phyloP scores from a whole-genome alignment of 2,329 filamentous ascomycete species.

The Pochonia chlamydosporia region DNA sequence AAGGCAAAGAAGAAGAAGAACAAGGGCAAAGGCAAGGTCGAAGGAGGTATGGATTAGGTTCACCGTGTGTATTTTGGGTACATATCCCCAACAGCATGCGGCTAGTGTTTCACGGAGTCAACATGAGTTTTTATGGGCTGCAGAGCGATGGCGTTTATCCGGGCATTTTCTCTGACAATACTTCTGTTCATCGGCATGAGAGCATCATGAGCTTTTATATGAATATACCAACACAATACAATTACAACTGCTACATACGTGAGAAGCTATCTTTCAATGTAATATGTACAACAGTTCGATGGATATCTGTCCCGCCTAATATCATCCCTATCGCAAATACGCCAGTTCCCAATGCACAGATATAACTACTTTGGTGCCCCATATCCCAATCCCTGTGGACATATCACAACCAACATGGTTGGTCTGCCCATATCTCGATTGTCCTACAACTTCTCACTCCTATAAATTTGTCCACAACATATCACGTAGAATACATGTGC shows the following conservation, averaged over 20 bases:
- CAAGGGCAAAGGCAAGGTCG: constrained; percentile 6
- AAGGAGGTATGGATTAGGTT: neutral
- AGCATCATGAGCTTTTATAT: too few relatives aligned
- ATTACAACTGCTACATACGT: neutral
- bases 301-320: neutral
- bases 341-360: neutral
- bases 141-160: too few relatives aligned
- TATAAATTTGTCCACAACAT: neutral
- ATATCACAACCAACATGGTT: neutral
- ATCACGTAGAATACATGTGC: constrained; percentile 1
- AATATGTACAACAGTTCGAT: neutral
- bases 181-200: too few relatives aligned
- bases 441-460: neutral
- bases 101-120: too few relatives aligned
- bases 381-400: neutral
- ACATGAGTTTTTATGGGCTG: too few relatives aligned
- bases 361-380: neutral
- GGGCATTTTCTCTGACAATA: too few relatives aligned
- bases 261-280: neutral
- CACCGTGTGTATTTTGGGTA: too few relatives aligned
- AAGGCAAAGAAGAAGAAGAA: constrained; percentile 22
- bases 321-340: neutral
- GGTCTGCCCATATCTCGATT: neutral
- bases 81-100: too few relatives aligned
- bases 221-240: neutral